These are phyloP conservation scores for Alnus rubra DNA, from an alignment of 306 rosid genomes.

Conservation along the genomic window DNA sequence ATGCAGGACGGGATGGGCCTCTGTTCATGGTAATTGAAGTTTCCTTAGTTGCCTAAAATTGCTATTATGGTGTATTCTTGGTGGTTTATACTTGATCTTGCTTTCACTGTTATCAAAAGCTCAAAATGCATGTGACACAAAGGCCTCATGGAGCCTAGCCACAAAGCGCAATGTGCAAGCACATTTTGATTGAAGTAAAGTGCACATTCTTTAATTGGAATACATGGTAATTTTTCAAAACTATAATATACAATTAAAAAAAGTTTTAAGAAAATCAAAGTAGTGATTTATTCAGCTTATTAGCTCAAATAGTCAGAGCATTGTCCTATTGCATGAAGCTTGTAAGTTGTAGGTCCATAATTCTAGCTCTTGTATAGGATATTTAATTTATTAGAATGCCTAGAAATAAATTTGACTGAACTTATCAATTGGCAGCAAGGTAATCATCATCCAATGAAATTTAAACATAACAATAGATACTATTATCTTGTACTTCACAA, in stretches of 20 bases:
- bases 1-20: conserved; percentile 75
- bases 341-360: not conserved
- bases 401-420: too few species aligned
- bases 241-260: too few species aligned
- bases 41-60: conserved; percentile 19
- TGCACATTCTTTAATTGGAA: not conserved
- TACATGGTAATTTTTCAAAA: too few species aligned
- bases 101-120: not conserved
- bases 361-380: not conserved
- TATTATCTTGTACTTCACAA: not conserved
- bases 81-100: not conserved
- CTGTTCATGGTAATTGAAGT: conserved; percentile 80
- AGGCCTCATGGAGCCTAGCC: not conserved
- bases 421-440: not conserved
- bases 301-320: not conserved
- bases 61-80: not conserved
- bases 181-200: not conserved
- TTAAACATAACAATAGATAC: not conserved
- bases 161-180: not conserved
- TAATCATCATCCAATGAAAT: not conserved
- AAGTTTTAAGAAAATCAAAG: too few species aligned
- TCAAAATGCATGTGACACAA: not conserved
- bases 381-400: not conserved
- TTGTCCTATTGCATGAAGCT: not conserved
- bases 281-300: too few species aligned